A percentile compares a stretch with the other conserved stretches of the same genome.
These are phyloP conservation scores for Aspergillus unguis DNA, from an alignment of 2,329 filamentous ascomycete species.

Conservation along the genomic window DNA sequence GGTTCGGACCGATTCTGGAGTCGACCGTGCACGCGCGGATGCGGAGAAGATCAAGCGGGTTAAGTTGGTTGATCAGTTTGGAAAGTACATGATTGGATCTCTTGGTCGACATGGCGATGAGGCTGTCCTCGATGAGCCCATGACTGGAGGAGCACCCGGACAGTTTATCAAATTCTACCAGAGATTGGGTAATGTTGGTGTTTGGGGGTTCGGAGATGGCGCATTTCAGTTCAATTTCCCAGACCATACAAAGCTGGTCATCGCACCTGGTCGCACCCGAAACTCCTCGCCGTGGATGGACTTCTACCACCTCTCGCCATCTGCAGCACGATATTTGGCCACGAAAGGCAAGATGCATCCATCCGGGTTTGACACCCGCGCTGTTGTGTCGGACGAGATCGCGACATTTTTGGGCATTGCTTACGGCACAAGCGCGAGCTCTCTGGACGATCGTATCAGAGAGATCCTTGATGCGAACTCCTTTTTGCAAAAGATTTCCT, in stretches of 20 bases:
- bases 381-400: slow-evolving; percentile 41
- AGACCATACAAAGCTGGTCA: slow-evolving; percentile 51
- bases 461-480: slow-evolving; percentile 46
- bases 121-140: slow-evolving; percentile 27
- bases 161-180: slow-evolving; percentile 52
- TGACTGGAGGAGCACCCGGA: slow-evolving; percentile 24
- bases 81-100: slow-evolving; percentile 51
- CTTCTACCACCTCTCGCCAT: slow-evolving; percentile 49
- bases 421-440: slow-evolving; percentile 31
- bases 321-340: slow-evolving; percentile 43
- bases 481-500: slow-evolving; percentile 43
- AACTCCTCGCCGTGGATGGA: slow-evolving; percentile 44
- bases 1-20: slow-evolving; percentile 30
- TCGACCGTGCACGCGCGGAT: slow-evolving; percentile 38
- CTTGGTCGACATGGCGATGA: slow-evolving; percentile 43
- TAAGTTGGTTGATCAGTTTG: slow-evolving; percentile 49
- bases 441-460: slow-evolving; percentile 36
- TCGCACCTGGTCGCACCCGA: slow-evolving; percentile 40
- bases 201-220: slow-evolving; percentile 51
- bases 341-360: slow-evolving; percentile 43
- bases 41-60: slow-evolving; percentile 49
- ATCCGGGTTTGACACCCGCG: slow-evolving; percentile 42
- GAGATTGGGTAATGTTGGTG: slow-evolving; percentile 51
- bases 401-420: slow-evolving; percentile 41
- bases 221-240: slow-evolving; percentile 53